Conservation (phyloP, 306 rosid genomes). For the Ammopiptanthus mongolicus region DNA sequence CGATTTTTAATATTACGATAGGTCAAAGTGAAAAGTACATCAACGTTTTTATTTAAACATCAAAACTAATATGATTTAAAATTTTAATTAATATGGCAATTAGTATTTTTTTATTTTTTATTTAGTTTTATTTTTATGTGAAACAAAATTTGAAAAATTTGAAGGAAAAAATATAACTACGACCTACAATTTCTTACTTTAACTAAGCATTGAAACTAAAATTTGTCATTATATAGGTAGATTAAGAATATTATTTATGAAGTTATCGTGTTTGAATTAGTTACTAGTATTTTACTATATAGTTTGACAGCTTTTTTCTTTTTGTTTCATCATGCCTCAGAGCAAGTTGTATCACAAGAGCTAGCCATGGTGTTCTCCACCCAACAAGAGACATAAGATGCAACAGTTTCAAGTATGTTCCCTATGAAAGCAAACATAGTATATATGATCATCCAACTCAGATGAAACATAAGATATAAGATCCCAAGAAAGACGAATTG, state of each 20-base stretch:
- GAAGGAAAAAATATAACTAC: no score
- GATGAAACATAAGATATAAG: constrained; percentile 9
- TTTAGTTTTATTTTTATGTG: no score
- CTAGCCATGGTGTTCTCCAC: constrained; percentile 27
- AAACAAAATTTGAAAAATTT: no score
- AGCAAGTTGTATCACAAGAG: background rate
- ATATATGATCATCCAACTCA: background rate
- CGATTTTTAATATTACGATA: no score
- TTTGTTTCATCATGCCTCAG: background rate
- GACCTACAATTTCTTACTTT: no score
- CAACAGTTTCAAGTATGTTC: constrained; percentile 63
- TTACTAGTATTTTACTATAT: background rate
- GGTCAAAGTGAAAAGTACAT: no score
- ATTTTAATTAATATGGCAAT: no score
- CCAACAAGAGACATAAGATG: constrained; percentile 42
- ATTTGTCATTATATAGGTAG: no score
- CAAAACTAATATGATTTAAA: no score
- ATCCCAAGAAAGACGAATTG: constrained; percentile 36
- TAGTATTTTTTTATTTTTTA: no score
- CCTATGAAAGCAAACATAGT: constrained; percentile 25
- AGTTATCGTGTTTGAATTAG: background rate
- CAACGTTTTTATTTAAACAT: no score
- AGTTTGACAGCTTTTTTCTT: background rate
- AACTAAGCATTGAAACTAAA: no score
- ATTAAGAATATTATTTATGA: background rate